A percentile compares a stretch with the other conserved stretches of the same genome.
Evolutionary conservation across 768 basidiomycete species (phyloP).

Genomic region (Termitomyces sp.): DNA sequence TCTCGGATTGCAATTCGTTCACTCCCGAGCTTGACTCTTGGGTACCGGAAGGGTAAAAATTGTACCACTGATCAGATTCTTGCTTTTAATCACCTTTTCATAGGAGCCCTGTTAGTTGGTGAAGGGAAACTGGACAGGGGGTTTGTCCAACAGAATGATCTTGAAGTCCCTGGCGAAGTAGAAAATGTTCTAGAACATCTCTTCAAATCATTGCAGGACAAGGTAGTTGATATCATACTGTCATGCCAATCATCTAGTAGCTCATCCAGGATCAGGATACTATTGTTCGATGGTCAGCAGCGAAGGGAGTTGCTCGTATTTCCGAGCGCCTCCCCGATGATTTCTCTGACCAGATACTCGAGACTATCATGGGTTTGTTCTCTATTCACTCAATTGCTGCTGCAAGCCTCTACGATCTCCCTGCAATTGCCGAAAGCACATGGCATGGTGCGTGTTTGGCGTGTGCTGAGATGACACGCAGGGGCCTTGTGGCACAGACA

Average conservation of each 20-base stretch:
- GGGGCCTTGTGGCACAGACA: slow-evolving; percentile 60
- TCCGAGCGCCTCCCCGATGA: slow-evolving; percentile 73
- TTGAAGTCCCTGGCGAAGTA: slow-evolving; percentile 73
- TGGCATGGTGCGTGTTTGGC: slow-evolving; percentile 96
- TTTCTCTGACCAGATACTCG: slow-evolving; percentile 76
- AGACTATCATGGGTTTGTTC: slow-evolving; percentile 74
- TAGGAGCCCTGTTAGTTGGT: slow-evolving; percentile 27
- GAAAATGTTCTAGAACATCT: slow-evolving; percentile 71
- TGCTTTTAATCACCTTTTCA: not conserved
- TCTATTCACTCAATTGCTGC: slow-evolving; percentile 63
- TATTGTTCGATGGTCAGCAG: slow-evolving; percentile 88
- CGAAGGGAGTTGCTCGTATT: slow-evolving; percentile 87
- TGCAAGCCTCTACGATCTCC: slow-evolving; percentile 63
- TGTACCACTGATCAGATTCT: not conserved
- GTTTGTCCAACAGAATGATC: slow-evolving; percentile 28
- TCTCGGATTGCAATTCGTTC: slow-evolving; percentile 60
- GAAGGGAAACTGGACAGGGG: slow-evolving; percentile 15
- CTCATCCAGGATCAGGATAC: slow-evolving; percentile 61
- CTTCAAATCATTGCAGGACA: slow-evolving; percentile 73
- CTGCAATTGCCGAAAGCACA: slow-evolving; percentile 74
- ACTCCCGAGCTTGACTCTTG: slow-evolving; percentile 39
- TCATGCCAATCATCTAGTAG: slow-evolving; percentile 2
- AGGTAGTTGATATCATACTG: slow-evolving; percentile 36
- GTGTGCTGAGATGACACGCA: slow-evolving; percentile 86
- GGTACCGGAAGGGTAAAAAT: slow-evolving; percentile 37